A percentile compares a stretch with the other conserved stretches of the same genome.
Evolutionary conservation across 768 basidiomycete genomes (phyloP).

Genomic region (Trametes cinnabarina): DNA sequence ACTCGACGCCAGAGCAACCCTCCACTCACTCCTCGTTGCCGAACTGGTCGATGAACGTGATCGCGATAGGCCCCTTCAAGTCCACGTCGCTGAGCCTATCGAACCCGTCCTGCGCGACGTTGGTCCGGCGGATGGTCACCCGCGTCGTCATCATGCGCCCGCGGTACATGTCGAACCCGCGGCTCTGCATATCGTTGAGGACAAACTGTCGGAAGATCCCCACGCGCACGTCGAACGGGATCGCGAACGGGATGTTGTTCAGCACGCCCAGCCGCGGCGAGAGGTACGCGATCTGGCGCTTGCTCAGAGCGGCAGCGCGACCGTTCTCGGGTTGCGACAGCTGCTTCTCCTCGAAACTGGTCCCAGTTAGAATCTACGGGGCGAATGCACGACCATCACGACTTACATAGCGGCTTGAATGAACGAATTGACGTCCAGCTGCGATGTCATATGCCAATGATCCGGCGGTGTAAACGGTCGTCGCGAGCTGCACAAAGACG

Average conservation of each 20-base stretch:
- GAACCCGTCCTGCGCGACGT: constrained; percentile 89
- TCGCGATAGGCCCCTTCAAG: constrained; percentile 80
- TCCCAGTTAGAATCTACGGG: neutral
- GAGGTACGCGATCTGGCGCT: constrained; percentile 70
- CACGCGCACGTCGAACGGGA: constrained; percentile 91
- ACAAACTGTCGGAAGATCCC: constrained; percentile 87
- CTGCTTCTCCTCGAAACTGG: constrained; percentile 66
- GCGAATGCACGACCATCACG: neutral
- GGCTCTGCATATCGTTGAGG: constrained; percentile 49
- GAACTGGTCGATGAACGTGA: constrained; percentile 90
- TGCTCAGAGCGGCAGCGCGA: constrained; percentile 40
- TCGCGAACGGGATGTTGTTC: constrained; percentile 93
- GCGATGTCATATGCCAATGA: constrained; percentile 76
- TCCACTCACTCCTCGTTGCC: constrained; percentile 75
- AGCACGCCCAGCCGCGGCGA: constrained; percentile 87
- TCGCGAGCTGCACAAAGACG: constrained; percentile 65
- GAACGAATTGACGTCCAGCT: constrained; percentile 66
- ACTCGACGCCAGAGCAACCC: neutral
- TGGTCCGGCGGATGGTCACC: constrained; percentile 66
- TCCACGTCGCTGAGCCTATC: constrained; percentile 74
- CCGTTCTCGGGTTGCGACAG: constrained; percentile 31
- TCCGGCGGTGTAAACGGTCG: constrained; percentile 77
- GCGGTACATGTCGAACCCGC: constrained; percentile 22
- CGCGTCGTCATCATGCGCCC: constrained; percentile 29
- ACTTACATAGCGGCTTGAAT: constrained; percentile 83